Evolutionary conservation across 2,329 filamentous ascomycete genomes (phyloP).

Genomic region (Alternaria arbusti): DNA sequence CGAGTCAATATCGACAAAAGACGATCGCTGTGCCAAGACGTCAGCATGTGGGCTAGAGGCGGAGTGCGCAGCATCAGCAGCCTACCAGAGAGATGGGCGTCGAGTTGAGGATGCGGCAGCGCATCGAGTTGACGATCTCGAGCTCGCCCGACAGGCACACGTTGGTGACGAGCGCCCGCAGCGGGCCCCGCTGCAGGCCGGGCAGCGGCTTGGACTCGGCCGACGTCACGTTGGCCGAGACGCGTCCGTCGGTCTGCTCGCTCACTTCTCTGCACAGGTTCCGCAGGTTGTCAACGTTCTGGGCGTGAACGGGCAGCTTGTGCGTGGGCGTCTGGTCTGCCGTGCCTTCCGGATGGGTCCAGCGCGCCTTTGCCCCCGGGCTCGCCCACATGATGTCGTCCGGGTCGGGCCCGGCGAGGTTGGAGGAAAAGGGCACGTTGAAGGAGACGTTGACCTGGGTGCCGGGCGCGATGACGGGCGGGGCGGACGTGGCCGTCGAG

Average conservation of each 20-base stretch:
- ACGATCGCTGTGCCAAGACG: conserved; percentile 72
- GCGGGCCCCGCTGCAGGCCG: conserved; percentile 57
- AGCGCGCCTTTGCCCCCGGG: conserved; percentile 83
- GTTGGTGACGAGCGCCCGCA: conserved; percentile 70
- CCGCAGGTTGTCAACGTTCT: conserved; percentile 81
- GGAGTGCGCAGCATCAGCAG: conserved; percentile 11
- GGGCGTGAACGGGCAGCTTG: conserved; percentile 88
- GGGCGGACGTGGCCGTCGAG: conserved; percentile 52
- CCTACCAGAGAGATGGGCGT: conserved; percentile 91
- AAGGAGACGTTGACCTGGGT: conserved; percentile 90
- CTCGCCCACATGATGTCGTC: conserved; percentile 96
- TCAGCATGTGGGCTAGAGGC: conserved; percentile 29
- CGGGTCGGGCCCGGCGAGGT: conserved; percentile 87
- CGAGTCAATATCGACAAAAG: conserved; percentile 91
- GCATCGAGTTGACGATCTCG: conserved; percentile 86
- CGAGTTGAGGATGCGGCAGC: conserved; percentile 87
- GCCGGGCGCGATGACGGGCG: conserved; percentile 74
- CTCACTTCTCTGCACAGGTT: conserved; percentile 83
- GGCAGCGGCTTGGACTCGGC: conserved; percentile 72
- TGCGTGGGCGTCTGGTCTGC: conserved; percentile 84
- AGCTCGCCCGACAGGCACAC: conserved; percentile 89
- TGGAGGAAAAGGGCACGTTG: conserved; percentile 95
- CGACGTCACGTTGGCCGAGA: conserved; percentile 83
- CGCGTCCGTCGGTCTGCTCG: conserved; percentile 65
- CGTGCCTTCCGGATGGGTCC: conserved; percentile 90